phyloP scores from a whole-genome alignment of 2,329 filamentous ascomycete genomes.

The Aspergillus sp. region DNA sequence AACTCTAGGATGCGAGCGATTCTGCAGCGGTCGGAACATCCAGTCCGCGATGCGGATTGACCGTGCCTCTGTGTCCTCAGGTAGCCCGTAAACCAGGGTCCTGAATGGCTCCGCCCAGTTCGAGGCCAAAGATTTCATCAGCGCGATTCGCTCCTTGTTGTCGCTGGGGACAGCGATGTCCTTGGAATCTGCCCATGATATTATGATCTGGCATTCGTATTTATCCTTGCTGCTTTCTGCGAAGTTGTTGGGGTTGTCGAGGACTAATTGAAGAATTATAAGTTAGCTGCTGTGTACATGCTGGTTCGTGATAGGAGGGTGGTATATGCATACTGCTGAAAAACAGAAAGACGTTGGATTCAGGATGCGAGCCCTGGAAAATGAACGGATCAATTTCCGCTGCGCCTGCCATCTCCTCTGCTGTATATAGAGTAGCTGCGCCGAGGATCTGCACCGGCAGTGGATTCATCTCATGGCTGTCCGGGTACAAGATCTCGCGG shows the following conservation, averaged over 20 bases:
- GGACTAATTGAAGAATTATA: slow-evolving; percentile 34
- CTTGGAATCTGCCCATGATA: slow-evolving; percentile 52
- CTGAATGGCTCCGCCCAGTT: slow-evolving; percentile 56
- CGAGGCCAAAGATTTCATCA: slow-evolving; percentile 49
- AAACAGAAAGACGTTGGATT: slow-evolving; percentile 55
- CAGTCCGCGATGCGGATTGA: slow-evolving; percentile 54
- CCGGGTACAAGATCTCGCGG: slow-evolving; percentile 37
- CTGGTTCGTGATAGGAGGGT: neutral
- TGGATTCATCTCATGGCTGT: slow-evolving; percentile 34
- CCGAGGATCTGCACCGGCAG: slow-evolving; percentile 56
- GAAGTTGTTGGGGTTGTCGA: slow-evolving; percentile 53
- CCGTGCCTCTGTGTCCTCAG: slow-evolving; percentile 47
- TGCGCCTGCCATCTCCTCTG: slow-evolving; percentile 47
- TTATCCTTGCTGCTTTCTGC: slow-evolving; percentile 32
- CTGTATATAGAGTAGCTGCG: slow-evolving; percentile 45
- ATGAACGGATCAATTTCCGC: slow-evolving; percentile 56
- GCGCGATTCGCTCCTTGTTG: slow-evolving; percentile 41
- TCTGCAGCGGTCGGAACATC: slow-evolving; percentile 40
- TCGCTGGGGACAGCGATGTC: slow-evolving; percentile 46
- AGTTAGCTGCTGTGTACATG: neutral
- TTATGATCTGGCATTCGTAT: slow-evolving; percentile 53
- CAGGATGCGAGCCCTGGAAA: slow-evolving; percentile 57
- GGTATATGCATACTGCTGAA: slow-evolving; percentile 48
- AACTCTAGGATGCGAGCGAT: slow-evolving; percentile 41
- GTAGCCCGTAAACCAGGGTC: slow-evolving; percentile 45